Evolutionary conservation across 805 yeast species (phyloP), one percentile per base, ranked within the genome.

Genomic region (Spathaspora sp.): DNA sequence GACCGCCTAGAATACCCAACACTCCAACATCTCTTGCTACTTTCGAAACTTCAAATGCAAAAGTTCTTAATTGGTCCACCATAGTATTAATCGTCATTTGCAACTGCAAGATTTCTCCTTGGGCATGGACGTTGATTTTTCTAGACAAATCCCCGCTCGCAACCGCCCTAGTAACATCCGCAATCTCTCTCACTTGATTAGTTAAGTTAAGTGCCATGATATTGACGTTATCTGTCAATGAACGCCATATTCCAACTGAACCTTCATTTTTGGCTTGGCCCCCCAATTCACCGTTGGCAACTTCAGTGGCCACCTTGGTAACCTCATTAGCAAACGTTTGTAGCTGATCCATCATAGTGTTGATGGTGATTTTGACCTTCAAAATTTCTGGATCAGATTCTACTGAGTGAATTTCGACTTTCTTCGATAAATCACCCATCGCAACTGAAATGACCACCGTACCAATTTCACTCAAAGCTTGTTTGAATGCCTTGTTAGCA

Each of bases 21-120:
- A 89, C 96, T 65, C 96, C 96, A 19, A 91, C 91, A 66, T 89
- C 96, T 53, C 94, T 77, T 2, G 96, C 93, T 11, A 89, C 96
- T 54, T 91, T 81, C 1, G 93, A 84, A 38, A 89, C 96, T 67
- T 89, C 96, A 58, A 87, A 86, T 1, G 94, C 93, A 69, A 88
- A 88, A 20, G 86, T 84, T 59, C 92, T 75, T 58, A 88, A 78
- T 65, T 88, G 94, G 64, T 87, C 93, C 68, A 88, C 94, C 94
- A 88, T 89, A 53, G 91, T 82, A 64, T 89, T 89, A 61, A 89
- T 89, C 8, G 96, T 89, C 73, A 86, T 87, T 65, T 89, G 96
- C 55, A 89, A 77, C 60, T 87, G 93, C 52, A 87, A 73, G 55
- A 89, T 89, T 69, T 89, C 96, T 46, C 96, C 96, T 66, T 89